phyloP scores from a whole-genome alignment of 257 asterid species.

The Solanum dulcamara region DNA sequence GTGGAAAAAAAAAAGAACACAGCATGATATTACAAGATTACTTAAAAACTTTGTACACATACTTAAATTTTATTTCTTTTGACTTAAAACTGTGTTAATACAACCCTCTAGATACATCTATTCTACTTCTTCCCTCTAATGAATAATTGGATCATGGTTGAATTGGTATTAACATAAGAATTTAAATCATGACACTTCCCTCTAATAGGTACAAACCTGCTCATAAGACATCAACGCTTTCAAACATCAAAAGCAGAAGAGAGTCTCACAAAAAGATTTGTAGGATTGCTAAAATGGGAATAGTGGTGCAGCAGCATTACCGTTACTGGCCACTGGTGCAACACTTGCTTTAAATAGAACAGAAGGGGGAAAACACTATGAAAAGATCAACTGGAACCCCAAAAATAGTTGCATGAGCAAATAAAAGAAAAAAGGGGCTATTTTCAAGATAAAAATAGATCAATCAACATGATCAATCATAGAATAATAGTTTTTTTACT shows the following conservation, averaged over 20 bases:
- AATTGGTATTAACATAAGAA: background rate
- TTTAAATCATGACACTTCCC: background rate
- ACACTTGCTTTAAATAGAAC: background rate
- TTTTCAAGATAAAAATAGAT: background rate
- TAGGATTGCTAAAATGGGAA: background rate
- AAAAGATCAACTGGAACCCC: background rate
- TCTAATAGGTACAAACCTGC: background rate
- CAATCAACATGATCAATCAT: background rate
- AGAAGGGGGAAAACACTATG: background rate
- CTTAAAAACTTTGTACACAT: background rate
- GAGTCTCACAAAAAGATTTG: background rate
- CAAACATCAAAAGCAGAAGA: background rate
- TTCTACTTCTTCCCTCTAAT: background rate
- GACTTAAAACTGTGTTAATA: background rate
- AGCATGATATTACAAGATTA: background rate
- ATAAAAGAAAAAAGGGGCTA: background rate
- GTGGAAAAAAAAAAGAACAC: background rate
- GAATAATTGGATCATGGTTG: background rate
- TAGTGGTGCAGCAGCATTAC: background rate
- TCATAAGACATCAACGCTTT: background rate
- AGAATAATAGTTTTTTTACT: background rate
- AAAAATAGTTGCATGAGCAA: background rate
- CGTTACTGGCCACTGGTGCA: background rate
- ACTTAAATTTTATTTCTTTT: background rate
- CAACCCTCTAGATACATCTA: background rate